Conservation (phyloP, 257 asterid species). For the Knoxia roxburghii region DNA sequence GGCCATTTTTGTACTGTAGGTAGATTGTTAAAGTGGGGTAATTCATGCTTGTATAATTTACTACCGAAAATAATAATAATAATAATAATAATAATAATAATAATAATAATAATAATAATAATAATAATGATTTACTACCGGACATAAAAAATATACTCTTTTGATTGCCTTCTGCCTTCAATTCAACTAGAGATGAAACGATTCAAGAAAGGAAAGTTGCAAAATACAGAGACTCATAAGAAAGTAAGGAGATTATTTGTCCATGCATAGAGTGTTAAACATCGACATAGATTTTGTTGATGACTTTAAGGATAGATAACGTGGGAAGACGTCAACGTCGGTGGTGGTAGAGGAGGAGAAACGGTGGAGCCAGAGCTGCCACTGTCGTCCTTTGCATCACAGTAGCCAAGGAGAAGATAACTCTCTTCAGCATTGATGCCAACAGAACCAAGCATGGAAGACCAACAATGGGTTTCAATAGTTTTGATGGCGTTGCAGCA, state of each 20-base stretch:
- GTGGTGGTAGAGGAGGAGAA: neutral
- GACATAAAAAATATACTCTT: too few species aligned
- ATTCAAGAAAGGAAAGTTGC: neutral
- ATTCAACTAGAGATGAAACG: neutral
- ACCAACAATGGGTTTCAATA: slow-evolving; percentile 63
- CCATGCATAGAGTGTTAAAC: neutral
- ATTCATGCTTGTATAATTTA: too few species aligned
- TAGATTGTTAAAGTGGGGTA: too few species aligned
- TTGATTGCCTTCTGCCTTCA: too few species aligned
- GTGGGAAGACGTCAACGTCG: neutral
- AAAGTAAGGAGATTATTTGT: neutral
- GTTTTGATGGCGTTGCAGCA: slow-evolving; percentile 54
- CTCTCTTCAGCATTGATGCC: slow-evolving; percentile 57
- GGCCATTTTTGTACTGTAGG: too few species aligned
- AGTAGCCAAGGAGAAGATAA: slow-evolving; percentile 54
- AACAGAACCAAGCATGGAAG: slow-evolving; percentile 55
- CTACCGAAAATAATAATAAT: too few species aligned
- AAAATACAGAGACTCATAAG: neutral
- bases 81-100: too few species aligned
- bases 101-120: too few species aligned
- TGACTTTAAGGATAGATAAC: neutral
- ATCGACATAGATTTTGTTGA: too few species aligned
- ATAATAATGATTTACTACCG: too few species aligned
- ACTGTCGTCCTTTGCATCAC: slow-evolving; percentile 25
- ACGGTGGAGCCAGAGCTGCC: neutral